Conservation (phyloP, 129 eudicot species). For the Lonicera japonica region DNA sequence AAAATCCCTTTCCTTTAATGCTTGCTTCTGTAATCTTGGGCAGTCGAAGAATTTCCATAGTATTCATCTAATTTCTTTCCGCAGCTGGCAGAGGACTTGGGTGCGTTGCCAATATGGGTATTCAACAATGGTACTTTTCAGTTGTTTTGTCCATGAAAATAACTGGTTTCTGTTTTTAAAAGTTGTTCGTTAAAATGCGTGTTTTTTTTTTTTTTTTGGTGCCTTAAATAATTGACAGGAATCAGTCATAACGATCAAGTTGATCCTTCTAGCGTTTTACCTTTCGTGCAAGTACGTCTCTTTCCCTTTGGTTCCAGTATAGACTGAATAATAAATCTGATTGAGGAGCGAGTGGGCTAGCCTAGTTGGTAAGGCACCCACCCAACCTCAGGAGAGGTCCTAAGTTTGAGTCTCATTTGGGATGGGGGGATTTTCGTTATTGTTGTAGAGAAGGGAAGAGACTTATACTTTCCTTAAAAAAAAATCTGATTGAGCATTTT, state of each 20-base stretch:
- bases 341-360: too few relatives aligned
- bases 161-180: not conserved
- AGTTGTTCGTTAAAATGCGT: not conserved
- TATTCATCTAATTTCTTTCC: slow-evolving; percentile 8
- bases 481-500: not conserved
- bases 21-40: not conserved
- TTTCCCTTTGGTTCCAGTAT: not conserved
- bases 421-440: too few relatives aligned
- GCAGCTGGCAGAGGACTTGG: slow-evolving; percentile 93
- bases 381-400: too few relatives aligned
- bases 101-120: slow-evolving; percentile 91
- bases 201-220: not conserved
- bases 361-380: too few relatives aligned
- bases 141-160: not conserved
- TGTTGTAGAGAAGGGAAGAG: too few relatives aligned
- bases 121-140: slow-evolving; percentile 65
- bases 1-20: slow-evolving; percentile 2
- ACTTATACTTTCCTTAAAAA: too few relatives aligned
- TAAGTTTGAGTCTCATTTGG: too few relatives aligned
- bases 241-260: slow-evolving; percentile 67
- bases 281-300: slow-evolving; percentile 67
- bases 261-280: slow-evolving; percentile 44
- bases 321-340: not conserved
- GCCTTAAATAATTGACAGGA: slow-evolving; percentile 37
- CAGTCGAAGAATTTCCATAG: not conserved